Evolutionary conservation across 2,329 filamentous ascomycete species (phyloP), one percentile per base, ranked within the genome.

Genomic region (Penicillium sp.): DNA sequence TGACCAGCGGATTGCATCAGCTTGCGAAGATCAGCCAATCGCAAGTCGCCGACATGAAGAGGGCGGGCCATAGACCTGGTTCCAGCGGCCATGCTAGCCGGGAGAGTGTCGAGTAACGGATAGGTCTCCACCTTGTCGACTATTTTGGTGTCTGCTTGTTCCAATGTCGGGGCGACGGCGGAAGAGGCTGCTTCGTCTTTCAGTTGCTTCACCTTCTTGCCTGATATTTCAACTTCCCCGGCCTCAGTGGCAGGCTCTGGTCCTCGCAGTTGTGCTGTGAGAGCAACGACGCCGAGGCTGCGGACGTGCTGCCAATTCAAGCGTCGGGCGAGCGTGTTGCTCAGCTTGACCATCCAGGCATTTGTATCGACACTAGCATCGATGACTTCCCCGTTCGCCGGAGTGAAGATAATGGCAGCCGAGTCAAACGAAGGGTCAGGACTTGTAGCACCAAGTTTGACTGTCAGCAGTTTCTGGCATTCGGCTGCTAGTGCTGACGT

Each of bases 281-380:
- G 82, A n/a, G 93, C 95, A 16, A 96, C 93, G 55, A 99, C 90
- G 37, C 91, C 89, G 8, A 97, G 79, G 2, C 89, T 91, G 53
- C 91, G 87, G 25, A 97, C 91, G 56, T 90, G 92, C 76, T 97
- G 94, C 94, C 94, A 97, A 68, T 90, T 90, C 57, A 99, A 81
- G 64, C 88, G 88, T 74, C 90, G 90, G 56, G 96, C 89, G 19
- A 99, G 84, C 42, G 84, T 79, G 63, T 93, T 90, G 46, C 90
- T 91, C 17, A 99, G 82, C 73, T 92, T 96, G 57, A 99, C 89
- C 25, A 90, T 88, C 94, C 95, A 99, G 4, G 94, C 92, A 70
- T 97, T 97, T 5, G 93, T 97, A 71, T 99, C 94, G 40, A 97
- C 93, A 68, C 92, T 97, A 12, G 93, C 94, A 72, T 99, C 88